Conservation (phyloP, 176 grass and related monocot genomes). For the Musa itinerans region DNA sequence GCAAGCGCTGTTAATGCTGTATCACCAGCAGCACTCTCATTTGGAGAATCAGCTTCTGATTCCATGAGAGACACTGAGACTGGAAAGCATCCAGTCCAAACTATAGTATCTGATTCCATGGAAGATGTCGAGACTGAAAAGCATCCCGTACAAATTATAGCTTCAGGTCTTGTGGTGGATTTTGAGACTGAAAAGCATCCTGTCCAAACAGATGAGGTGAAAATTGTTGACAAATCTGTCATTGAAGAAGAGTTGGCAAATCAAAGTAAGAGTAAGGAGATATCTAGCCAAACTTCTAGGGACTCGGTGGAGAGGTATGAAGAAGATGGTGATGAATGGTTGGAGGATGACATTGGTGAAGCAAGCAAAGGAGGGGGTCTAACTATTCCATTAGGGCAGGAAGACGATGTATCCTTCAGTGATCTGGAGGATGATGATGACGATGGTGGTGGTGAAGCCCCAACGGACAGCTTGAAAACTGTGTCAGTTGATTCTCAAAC, state of each 20-base stretch:
- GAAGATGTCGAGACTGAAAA: constrained; percentile 34
- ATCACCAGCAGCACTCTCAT: constrained; percentile 3
- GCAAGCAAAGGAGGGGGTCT: background rate
- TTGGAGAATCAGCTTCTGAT: constrained; percentile 30
- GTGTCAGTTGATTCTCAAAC: constrained; percentile 16
- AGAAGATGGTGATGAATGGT: constrained; percentile 50
- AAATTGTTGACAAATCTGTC: constrained; percentile 68
- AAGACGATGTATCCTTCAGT: constrained; percentile 74
- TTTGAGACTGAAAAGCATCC: constrained; percentile 39
- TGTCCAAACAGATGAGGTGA: constrained; percentile 24
- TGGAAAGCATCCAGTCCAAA: constrained; percentile 35
- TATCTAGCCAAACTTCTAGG: background rate
- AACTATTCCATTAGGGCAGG: constrained; percentile 30
- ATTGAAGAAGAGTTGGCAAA: constrained; percentile 42
- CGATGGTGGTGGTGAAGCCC: constrained; percentile 14
- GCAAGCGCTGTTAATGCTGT: constrained; percentile 15
- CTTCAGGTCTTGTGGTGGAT: background rate
- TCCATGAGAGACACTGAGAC: constrained; percentile 12
- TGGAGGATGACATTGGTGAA: constrained; percentile 28
- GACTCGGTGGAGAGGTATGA: constrained; percentile 11
- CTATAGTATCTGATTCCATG: background rate
- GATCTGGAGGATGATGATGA: constrained; percentile 37
- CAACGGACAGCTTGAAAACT: background rate
- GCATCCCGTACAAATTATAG: constrained; percentile 16
- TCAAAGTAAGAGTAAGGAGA: background rate